Percentiles rank a stretch among this genome's conserved stretches.
Conservation (phyloP, 106 monocot genomes). For the Allium fistulosum region DNA sequence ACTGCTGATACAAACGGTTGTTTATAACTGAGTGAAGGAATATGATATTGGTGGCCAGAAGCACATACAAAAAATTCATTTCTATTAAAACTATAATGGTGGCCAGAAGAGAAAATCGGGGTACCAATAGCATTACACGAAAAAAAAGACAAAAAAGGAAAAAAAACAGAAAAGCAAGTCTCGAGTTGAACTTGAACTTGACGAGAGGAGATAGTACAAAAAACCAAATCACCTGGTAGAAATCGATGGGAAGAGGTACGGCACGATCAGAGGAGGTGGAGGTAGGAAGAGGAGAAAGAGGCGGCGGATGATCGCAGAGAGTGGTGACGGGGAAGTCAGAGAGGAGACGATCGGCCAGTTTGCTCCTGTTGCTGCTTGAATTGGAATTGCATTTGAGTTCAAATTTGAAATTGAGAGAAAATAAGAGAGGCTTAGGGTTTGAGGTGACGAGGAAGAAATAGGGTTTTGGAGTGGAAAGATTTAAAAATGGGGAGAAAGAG, state of each 20-base stretch:
- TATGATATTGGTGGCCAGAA: too few species aligned
- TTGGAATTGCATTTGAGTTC: background rate
- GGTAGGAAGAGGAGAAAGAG: constrained; percentile 11
- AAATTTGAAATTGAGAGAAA: background rate
- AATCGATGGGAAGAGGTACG: constrained; percentile 68
- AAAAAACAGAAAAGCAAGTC: constrained; percentile 11
- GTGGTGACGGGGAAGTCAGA: constrained; percentile 64
- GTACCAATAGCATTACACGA: too few species aligned
- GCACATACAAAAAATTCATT: too few species aligned
- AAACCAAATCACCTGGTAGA: constrained; percentile 42
- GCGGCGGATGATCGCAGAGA: constrained; percentile 11
- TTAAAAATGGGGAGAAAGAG: too few species aligned
- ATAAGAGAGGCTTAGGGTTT: background rate
- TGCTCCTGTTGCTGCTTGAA: constrained; percentile 34
- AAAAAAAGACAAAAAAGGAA: too few species aligned
- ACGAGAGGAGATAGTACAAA: background rate
- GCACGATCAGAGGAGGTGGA: constrained; percentile 28
- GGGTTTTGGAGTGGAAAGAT: too few species aligned
- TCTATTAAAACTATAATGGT: too few species aligned
- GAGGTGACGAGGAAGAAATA: background rate
- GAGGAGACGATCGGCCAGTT: constrained; percentile 84
- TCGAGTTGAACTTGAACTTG: background rate
- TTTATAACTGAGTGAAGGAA: too few species aligned
- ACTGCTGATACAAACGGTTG: too few species aligned
- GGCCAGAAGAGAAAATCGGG: too few species aligned